Evolutionary conservation across 139 green algal species (phyloP).

Genomic region (Picochlorum sp.): DNA sequence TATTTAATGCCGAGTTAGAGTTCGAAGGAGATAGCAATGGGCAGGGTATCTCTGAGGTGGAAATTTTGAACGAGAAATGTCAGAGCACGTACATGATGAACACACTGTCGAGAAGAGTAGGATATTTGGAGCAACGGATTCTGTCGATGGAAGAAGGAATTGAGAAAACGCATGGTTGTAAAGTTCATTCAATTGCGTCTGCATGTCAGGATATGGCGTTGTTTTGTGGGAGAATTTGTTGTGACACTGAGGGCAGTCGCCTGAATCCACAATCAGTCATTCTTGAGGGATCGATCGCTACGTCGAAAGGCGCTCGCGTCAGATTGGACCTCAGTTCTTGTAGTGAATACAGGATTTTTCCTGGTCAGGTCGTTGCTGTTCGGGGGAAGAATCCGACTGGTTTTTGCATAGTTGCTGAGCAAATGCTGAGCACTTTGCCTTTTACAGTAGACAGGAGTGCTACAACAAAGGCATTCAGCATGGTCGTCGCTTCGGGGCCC

Average conservation of each 20-base stretch:
- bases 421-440: constrained; percentile 48
- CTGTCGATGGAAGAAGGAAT: constrained; percentile 20
- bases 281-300: constrained; percentile 61
- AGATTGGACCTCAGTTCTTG: constrained; percentile 57
- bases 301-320: constrained; percentile 51
- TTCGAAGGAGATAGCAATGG: neutral
- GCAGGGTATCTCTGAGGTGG: neutral
- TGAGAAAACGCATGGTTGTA: neutral
- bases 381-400: constrained; percentile 70
- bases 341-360: constrained; percentile 51
- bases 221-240: constrained; percentile 64
- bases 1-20: neutral
- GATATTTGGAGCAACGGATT: constrained; percentile 38
- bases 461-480: constrained; percentile 12
- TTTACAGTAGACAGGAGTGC: constrained; percentile 5
- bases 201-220: constrained; percentile 41
- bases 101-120: neutral
- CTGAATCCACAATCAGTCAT: constrained; percentile 60
- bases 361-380: constrained; percentile 59
- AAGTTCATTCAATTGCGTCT: constrained; percentile 23
- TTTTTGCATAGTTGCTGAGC: constrained; percentile 49
- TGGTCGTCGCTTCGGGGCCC: constrained; percentile 60
- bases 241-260: constrained; percentile 39
- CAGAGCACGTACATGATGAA: constrained; percentile 5
- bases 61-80: neutral